Evolutionary conservation across 169 alveolate species (phyloP), one percentile per base, ranked within the genome.

Genomic region (Babesia ovis): DNA sequence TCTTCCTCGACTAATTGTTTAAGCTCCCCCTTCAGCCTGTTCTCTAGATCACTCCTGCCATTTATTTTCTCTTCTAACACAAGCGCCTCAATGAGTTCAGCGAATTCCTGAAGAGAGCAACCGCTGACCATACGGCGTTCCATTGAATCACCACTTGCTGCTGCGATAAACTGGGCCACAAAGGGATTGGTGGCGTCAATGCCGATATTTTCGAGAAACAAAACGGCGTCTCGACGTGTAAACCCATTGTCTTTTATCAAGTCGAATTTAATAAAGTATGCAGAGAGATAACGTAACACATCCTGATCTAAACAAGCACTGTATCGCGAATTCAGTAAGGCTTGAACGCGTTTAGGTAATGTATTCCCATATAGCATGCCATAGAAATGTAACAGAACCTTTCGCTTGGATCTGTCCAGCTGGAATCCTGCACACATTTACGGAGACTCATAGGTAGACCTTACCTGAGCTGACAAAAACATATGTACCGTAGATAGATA

Each of bases 51-150:
- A 3, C 29, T n/a, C 16, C 48, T 34, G 14, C 77, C 70, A 2
- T 68, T 50, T n/a, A 68, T 34, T 20, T 66, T 22, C 1, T 67
- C 35, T 8, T 77, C 81, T 34, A 79, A 23, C 5, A 79, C 77
- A 8, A 79, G 58, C 1, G 83, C 55, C 31, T 79, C 87, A 2
- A 79, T 11, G 12, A 70, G 54, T n/a, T 69, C 69, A 4, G 69
- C 76, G 51, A 79, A 79, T 25, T 68, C 83, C 43, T 79, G 71
- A 37, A 79, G 29, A 25, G 87, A 54, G 39, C 87, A 79, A 2
- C 87, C 87, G 61, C 55, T 35, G 32, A 59, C 61, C 50, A 77
- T 4, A n/a, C 68, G 66, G 20, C 66, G 61, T n/a, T 66, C 84
- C 57, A 34, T 0, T 8, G 84, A 74, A 39, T 62, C 68, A 5